Conservation (phyloP, 805 yeast species). For the Metschnikowia hibisci region DNA sequence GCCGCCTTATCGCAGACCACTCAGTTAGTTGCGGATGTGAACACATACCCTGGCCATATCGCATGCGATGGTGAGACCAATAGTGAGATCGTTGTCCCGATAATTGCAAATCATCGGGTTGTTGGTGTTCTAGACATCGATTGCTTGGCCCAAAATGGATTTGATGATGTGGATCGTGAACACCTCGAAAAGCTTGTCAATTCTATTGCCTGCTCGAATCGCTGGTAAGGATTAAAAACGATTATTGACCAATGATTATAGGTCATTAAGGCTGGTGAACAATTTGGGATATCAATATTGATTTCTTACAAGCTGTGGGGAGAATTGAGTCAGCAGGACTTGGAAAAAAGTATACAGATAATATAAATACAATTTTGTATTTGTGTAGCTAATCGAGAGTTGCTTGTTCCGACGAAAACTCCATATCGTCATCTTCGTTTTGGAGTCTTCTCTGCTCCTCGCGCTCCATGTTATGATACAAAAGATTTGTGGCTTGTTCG, state of each 20-base stretch:
- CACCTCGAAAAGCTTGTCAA: constrained; percentile 58
- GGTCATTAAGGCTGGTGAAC: no score
- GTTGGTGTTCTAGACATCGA: constrained; percentile 87
- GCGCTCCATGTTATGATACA: constrained; percentile 55
- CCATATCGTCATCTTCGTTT: neutral
- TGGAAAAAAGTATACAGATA: neutral
- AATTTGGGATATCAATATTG: no score
- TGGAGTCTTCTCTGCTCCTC: constrained; percentile 46
- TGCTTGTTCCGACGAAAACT: neutral
- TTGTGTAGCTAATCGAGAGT: neutral
- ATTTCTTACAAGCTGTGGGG: no score
- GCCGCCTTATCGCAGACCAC: constrained; percentile 61
- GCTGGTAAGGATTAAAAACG: constrained; percentile 2
- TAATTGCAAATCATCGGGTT: constrained; percentile 40
- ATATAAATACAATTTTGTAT: neutral
- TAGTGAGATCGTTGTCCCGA: constrained; percentile 91
- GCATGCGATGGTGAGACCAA: constrained; percentile 96
- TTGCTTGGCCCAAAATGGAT: constrained; percentile 61
- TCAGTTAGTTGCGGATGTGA: constrained; percentile 76
- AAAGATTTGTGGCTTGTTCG: constrained; percentile 55
- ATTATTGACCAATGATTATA: neutral
- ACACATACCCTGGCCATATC: constrained; percentile 83
- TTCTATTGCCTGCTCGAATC: constrained; percentile 6
- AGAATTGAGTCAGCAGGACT: no score
- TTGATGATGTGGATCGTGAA: constrained; percentile 57